phyloP scores from a whole-genome alignment of 2,329 filamentous ascomycete genomes.

The Rutstroemia sydowiana region DNA sequence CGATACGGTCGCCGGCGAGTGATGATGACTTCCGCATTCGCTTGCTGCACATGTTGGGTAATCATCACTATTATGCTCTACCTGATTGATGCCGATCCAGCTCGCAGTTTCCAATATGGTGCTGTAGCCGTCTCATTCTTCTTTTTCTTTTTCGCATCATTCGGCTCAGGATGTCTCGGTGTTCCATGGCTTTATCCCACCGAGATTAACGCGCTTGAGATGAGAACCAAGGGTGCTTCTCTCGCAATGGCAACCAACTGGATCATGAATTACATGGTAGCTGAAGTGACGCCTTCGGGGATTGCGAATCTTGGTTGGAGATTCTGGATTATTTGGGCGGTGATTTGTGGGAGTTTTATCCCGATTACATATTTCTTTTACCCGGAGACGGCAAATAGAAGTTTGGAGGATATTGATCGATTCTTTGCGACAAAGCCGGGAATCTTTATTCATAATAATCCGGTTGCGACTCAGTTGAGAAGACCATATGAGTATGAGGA shows the following conservation, averaged over 20 bases:
- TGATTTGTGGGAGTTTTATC: slow-evolving; percentile 30
- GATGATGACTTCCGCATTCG: slow-evolving; percentile 41
- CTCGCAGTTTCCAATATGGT: slow-evolving; percentile 38
- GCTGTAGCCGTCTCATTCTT: slow-evolving; percentile 37
- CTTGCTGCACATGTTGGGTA: slow-evolving; percentile 40
- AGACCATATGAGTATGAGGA: slow-evolving; percentile 17
- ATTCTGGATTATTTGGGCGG: slow-evolving; percentile 34
- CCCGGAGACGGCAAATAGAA: slow-evolving; percentile 44
- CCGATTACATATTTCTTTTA: slow-evolving; percentile 40
- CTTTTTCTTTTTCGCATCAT: slow-evolving; percentile 50
- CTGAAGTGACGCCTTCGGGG: slow-evolving; percentile 31
- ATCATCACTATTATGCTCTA: slow-evolving; percentile 32
- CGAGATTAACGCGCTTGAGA: slow-evolving; percentile 46
- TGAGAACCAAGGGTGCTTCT: slow-evolving; percentile 50
- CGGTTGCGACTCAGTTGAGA: slow-evolving; percentile 17
- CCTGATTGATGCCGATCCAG: slow-evolving; percentile 17
- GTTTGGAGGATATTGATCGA: slow-evolving; percentile 45
- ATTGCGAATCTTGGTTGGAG: slow-evolving; percentile 31
- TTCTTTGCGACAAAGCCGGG: slow-evolving; percentile 33
- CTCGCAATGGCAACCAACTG: slow-evolving; percentile 35
- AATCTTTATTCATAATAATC: slow-evolving; percentile 18
- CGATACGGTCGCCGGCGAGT: slow-evolving; percentile 61
- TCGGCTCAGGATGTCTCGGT: slow-evolving; percentile 32
- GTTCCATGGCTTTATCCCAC: slow-evolving; percentile 43
- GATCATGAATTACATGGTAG: slow-evolving; percentile 50